Base-by-base conservation (phyloP, 2,329 filamentous ascomycete genomes). In the Aureobasidium melanogenum region DNA sequence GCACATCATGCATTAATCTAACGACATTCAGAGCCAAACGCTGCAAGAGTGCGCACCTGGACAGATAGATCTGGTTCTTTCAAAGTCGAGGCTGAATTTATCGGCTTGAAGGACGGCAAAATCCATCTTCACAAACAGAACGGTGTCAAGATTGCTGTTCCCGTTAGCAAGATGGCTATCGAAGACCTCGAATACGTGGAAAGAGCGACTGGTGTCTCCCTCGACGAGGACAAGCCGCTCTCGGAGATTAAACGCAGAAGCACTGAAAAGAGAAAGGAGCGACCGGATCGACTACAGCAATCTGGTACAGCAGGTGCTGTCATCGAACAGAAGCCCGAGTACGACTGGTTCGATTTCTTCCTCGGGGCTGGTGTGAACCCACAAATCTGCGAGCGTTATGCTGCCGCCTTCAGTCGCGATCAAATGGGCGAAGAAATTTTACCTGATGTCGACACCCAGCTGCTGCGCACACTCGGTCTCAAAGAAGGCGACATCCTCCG, bases 281-380 rank as follows among this genome's bases (percentile, higher is more conserved):
- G 69, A 57, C 61, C 64, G 63, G 71, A 68, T 54, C 41, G 52
- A 44, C 38, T 56, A 15, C 61, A 59, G 36, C 41, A 58, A 19
- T 51, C 62, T 61, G 67, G 63, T 54, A 60, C 64, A 9, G 78
- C 82, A 9, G 87, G 87, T 14, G 86, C 83, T n/a, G 82, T 82
- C 1, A 77, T 91, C 34, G 81, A 88, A 66, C 79, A 81, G 69
- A 87, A 86, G 73, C 80, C 88, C 0, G 87, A 94, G 51, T 96
- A 97, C 72, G 94, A 99, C 73, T 99, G 94, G 94, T 99, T 99
- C 70, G 91, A 97, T 71, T 97, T 99, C 77, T 99, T 99, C 80
- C 78, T 99, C 43, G 86, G 87, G 65, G 95, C 91, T 72, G 93
- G 96, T 50, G 91, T 97, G 68, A 88, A 91, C 47, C 89, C 93